Percentiles rank a stretch among this genome's conserved stretches.
Evolutionary conservation across 2,329 filamentous ascomycete genomes (phyloP).

Genomic region (Drechslerella coelobrocha): DNA sequence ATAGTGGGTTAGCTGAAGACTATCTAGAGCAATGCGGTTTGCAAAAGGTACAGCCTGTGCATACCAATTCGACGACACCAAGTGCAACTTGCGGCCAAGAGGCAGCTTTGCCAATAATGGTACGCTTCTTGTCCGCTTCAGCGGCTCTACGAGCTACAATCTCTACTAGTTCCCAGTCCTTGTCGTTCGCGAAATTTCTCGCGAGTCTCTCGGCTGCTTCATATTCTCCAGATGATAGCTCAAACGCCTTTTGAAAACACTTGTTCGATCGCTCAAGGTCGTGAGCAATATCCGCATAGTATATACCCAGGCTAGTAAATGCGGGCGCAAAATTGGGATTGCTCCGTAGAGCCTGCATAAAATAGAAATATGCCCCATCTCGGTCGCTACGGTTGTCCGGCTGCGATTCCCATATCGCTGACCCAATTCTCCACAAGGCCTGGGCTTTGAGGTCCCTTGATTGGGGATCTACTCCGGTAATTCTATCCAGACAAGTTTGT

Average conservation of each 20-base stretch:
- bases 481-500: slow-evolving; percentile 70
- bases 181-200: slow-evolving; percentile 81
- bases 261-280: slow-evolving; percentile 86
- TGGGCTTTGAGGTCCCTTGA: slow-evolving; percentile 78
- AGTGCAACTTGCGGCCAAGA: slow-evolving; percentile 96
- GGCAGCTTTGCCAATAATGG: slow-evolving; percentile 85
- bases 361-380: slow-evolving; percentile 80
- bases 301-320: slow-evolving; percentile 88
- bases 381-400: slow-evolving; percentile 70
- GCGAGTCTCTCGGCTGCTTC: slow-evolving; percentile 86
- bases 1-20: slow-evolving; percentile 8
- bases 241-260: slow-evolving; percentile 95
- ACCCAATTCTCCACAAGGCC: slow-evolving; percentile 77
- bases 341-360: slow-evolving; percentile 81
- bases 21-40: neutral
- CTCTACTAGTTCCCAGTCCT: slow-evolving; percentile 97
- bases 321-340: slow-evolving; percentile 87
- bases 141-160: slow-evolving; percentile 87
- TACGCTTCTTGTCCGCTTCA: slow-evolving; percentile 90
- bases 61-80: slow-evolving; percentile 76
- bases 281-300: slow-evolving; percentile 87
- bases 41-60: too few relatives aligned
- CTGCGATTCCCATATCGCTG: slow-evolving; percentile 53
- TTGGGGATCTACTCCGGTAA: slow-evolving; percentile 69
- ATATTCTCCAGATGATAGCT: slow-evolving; percentile 85